Base-by-base conservation (phyloP, 352 stramenopile species). In the Phytopythium mirpurense region DNA sequence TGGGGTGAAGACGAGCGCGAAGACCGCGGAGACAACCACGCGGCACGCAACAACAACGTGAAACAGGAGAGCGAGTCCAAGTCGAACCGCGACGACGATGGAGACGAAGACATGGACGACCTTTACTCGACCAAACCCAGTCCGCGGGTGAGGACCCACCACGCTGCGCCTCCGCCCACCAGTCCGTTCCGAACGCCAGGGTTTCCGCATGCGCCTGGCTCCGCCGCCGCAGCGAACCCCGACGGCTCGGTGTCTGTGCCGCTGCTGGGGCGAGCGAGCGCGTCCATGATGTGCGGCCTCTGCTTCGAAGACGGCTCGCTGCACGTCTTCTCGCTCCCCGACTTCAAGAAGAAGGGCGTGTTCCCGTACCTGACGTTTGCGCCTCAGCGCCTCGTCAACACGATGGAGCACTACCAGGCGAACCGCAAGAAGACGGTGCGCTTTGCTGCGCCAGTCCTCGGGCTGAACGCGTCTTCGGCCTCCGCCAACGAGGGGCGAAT, bases 321-420 rank as follows among this genome's bases (percentile, higher is more conserved):
- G 11, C 76, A 91, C 54, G 68, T 95, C 11, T 95, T 84, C 48
- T 90, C 80, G 11, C 70, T 95, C 0, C 84, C 84, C 1, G 82
- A 93, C 42, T 93, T 95, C 47, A 80, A 78, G 48, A 86, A 88
- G 62, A 77, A 83, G 48, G 83, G 78, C 1, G 70, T 89, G 26
- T 90, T 92, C 46, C 84, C 84, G 19, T 91, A 91, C 37, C 59
- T 95, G 10, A 91, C 83, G 5, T 90, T 95, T 52, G 84, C 81
- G 0, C 84, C 84, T 0, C 78, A 91, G 41, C 78, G 54, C 32
- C 70, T 94, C 2, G 75, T 92, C 12, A 92, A 92, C 60, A 88
- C 78, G 18, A 73, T 89, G 57, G 59, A 87, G 48, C 72, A 82
- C 34, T 83, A 76, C 47, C 73, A 83, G 11, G 65, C 66, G 32